Base-by-base conservation (phyloP, 495 filamentous ascomycete species). In the Friedmanniomyces simplex region DNA sequence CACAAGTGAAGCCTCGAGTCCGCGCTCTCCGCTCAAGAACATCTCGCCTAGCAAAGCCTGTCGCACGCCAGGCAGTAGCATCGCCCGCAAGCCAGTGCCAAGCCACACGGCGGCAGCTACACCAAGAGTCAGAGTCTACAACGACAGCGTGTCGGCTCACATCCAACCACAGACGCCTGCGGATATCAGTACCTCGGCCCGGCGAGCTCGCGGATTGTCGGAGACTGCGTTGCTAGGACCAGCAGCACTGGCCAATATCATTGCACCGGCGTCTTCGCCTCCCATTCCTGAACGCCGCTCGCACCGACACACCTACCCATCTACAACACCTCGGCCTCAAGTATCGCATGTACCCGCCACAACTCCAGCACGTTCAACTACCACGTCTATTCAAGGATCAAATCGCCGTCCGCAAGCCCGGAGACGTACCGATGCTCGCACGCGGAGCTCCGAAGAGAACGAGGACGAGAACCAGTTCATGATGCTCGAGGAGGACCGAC, bases 81-180 rank as follows among this genome's bases (percentile, higher is more conserved):
- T 56, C 47, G 37, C 48, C 13, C 52, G 52, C 46, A 60, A 55
- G 21, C 51, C 42, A 3, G 26, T 57, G 14, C 53, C 59, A 1
- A 54, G 8, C 13, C n/a, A 14, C 21, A 7, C 20, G 16, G 22
- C 43, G 37, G 30, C 20, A 2, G 42, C 57, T 24, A 58, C 60
- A 6, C 60, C 60, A 7, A 55, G 41, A 42, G 56, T 63, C 24
- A 45, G 20, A 25, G 53, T 63, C n/a, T 63, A 63, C 46, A 34
- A 58, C 32, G 60, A 63, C 25, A 10, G 20, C 16, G 12, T n/a
- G 14, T 50, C 56, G 10, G 16, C 55, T 4, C 6, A 45, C 10
- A 59, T 49, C 0, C 60, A 63, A 24, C 60, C 60, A 12, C 56
- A 59, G 28, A 63, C 55, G 4, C 60, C 60, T 7, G 60, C 60